These are phyloP conservation scores for Trichophyton equinum DNA, from an alignment of 2,329 filamentous ascomycete genomes.

Conservation along the genomic window DNA sequence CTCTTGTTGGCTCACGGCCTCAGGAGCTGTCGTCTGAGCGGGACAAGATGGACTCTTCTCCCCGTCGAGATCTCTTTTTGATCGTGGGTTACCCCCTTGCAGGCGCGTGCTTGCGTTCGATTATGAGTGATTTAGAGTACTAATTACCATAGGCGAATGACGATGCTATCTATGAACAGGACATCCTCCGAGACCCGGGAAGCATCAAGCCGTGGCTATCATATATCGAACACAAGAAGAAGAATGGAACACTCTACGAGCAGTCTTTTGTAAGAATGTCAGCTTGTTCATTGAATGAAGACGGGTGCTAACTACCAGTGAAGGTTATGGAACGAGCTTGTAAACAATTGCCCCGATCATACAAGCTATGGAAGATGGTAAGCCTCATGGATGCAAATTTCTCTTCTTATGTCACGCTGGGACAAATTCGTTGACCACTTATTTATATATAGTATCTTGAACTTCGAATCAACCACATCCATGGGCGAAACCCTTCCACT, in stretches of 20 bases:
- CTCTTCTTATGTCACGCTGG: background rate
- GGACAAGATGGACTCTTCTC: constrained; percentile 29
- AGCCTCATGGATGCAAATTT: constrained; percentile 10
- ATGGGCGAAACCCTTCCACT: constrained; percentile 67
- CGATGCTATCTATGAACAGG: constrained; percentile 92
- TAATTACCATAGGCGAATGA: constrained; percentile 55
- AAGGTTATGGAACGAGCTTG: constrained; percentile 80
- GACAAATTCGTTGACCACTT: constrained; percentile 2
- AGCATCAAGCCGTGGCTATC: constrained; percentile 90
- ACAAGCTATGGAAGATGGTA: constrained; percentile 96
- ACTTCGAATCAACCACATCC: constrained; percentile 69
- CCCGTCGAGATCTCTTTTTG: constrained; percentile 33
- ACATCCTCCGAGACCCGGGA: constrained; percentile 72
- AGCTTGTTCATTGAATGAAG: background rate
- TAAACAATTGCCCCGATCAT: constrained; percentile 77
- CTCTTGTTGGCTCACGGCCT: constrained; percentile 36
- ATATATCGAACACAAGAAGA: constrained; percentile 82
- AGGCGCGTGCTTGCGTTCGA: background rate
- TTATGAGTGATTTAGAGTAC: constrained; percentile 21
- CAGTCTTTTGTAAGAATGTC: constrained; percentile 54
- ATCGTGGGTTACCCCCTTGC: constrained; percentile 26
- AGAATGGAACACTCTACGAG: constrained; percentile 72
- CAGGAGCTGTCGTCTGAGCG: constrained; percentile 33
- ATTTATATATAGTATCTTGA: constrained; percentile 57
- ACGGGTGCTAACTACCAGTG: background rate